These are phyloP conservation scores for Mesostigma viride DNA, from an alignment of 139 green algal species.

Conservation along the genomic window DNA sequence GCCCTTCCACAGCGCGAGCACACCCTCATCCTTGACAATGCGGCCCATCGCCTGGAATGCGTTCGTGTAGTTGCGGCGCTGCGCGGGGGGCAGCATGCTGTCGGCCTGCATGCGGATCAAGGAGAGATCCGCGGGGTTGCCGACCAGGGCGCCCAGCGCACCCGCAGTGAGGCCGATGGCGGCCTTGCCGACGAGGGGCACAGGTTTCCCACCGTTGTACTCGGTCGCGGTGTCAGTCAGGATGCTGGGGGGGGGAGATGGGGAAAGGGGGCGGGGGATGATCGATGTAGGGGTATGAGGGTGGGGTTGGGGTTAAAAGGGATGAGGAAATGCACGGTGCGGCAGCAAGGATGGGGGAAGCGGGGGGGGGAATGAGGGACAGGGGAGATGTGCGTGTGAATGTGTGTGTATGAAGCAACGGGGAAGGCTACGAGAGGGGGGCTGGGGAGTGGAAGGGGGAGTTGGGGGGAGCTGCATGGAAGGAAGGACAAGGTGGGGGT, in stretches of 20 bases:
- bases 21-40: conserved; percentile 42
- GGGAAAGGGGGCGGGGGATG: neutral
- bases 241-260: neutral
- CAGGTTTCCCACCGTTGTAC: conserved; percentile 33
- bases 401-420: too few relatives aligned
- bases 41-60: conserved; percentile 52
- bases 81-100: conserved; percentile 56
- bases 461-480: too few relatives aligned
- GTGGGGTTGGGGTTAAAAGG: neutral
- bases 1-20: conserved; percentile 49
- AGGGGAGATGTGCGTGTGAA: too few relatives aligned
- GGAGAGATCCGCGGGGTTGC: conserved; percentile 88
- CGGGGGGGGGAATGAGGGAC: too few relatives aligned
- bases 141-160: conserved; percentile 83
- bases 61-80: conserved; percentile 85
- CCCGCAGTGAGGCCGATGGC: conserved; percentile 70
- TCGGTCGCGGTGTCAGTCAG: conserved; percentile 22
- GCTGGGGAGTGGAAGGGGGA: too few relatives aligned
- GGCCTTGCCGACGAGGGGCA: conserved; percentile 37
- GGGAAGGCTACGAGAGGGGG: too few relatives aligned
- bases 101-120: conserved; percentile 89
- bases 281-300: neutral
- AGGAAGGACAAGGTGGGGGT: too few relatives aligned
- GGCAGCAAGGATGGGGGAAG: too few relatives aligned
- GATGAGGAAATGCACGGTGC: neutral